Conservation (phyloP, 805 yeast genomes). For the Kodamaea fukazawae region DNA sequence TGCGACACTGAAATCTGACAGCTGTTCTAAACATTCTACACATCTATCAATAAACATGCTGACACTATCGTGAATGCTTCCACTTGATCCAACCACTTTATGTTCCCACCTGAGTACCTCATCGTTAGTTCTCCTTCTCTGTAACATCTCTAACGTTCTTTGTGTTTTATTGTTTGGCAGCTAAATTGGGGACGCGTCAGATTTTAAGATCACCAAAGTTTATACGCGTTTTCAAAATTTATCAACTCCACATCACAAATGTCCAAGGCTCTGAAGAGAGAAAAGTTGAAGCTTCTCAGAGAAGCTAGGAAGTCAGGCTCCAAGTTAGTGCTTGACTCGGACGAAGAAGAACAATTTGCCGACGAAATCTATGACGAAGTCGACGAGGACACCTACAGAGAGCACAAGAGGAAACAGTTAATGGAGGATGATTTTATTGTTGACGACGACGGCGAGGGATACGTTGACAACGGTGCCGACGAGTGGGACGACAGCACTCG, state of each 20-base stretch:
- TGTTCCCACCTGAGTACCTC: too few species aligned
- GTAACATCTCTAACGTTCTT: too few species aligned
- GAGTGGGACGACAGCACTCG: constrained; percentile 69
- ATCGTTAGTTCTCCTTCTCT: too few species aligned
- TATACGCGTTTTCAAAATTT: constrained; percentile 1
- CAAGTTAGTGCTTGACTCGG: constrained; percentile 35
- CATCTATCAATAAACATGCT: too few species aligned
- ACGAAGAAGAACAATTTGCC: constrained; percentile 40
- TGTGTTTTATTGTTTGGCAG: neutral
- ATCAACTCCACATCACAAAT: constrained; percentile 13
- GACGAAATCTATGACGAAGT: constrained; percentile 79
- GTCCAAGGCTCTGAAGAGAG: constrained; percentile 34
- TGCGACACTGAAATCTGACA: too few species aligned
- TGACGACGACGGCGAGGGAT: constrained; percentile 91
- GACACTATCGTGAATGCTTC: too few species aligned
- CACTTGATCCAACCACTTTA: too few species aligned
- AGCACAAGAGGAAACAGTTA: constrained; percentile 73
- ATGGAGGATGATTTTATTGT: constrained; percentile 91
- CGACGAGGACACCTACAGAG: constrained; percentile 75
- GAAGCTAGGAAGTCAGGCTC: constrained; percentile 63
- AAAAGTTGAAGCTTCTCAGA: constrained; percentile 59
- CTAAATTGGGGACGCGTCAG: constrained; percentile 9
- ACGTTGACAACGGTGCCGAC: constrained; percentile 89
- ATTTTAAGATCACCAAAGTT: neutral
- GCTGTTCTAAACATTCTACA: too few species aligned